Evolutionary conservation across 768 basidiomycete genomes (phyloP).

Genomic region (Lactarius sp.): DNA sequence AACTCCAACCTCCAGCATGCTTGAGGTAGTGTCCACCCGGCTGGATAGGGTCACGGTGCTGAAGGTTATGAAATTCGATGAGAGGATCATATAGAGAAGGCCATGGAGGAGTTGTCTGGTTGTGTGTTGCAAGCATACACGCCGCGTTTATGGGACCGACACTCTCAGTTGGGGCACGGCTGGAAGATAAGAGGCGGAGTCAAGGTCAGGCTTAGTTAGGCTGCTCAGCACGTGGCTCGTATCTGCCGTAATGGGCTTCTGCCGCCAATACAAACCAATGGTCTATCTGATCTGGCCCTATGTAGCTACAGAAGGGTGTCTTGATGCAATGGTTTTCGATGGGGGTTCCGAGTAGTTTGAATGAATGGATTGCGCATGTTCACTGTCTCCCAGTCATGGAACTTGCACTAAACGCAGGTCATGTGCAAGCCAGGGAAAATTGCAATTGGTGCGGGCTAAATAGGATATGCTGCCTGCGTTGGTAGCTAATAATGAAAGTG

Average conservation of each 20-base stretch:
- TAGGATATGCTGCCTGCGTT: too few relatives aligned
- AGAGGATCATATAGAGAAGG: conserved; percentile 26
- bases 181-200: not conserved
- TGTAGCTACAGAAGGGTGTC: too few relatives aligned
- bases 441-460: too few relatives aligned
- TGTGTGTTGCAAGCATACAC: conserved; percentile 11
- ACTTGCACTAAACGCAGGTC: too few relatives aligned
- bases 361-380: too few relatives aligned
- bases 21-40: conserved; percentile 20
- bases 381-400: too few relatives aligned
- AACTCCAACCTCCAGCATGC: conserved; percentile 8
- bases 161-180: not conserved
- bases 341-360: too few relatives aligned
- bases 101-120: conserved; percentile 19
- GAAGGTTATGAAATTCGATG: conserved; percentile 21
- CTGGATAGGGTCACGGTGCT: conserved; percentile 21
- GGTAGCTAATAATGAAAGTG: too few relatives aligned
- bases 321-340: too few relatives aligned
- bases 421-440: too few relatives aligned
- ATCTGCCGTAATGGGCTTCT: not conserved
- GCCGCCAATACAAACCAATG: too few relatives aligned
- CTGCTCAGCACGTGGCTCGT: not conserved
- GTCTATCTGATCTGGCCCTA: too few relatives aligned
- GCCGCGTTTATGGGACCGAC: not conserved
- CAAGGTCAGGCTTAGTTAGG: not conserved